A percentile compares a stretch with the other conserved stretches of the same genome.
phyloP scores from a whole-genome alignment of 176 grass and related monocot species.

The Rhynchospora breviuscula region DNA sequence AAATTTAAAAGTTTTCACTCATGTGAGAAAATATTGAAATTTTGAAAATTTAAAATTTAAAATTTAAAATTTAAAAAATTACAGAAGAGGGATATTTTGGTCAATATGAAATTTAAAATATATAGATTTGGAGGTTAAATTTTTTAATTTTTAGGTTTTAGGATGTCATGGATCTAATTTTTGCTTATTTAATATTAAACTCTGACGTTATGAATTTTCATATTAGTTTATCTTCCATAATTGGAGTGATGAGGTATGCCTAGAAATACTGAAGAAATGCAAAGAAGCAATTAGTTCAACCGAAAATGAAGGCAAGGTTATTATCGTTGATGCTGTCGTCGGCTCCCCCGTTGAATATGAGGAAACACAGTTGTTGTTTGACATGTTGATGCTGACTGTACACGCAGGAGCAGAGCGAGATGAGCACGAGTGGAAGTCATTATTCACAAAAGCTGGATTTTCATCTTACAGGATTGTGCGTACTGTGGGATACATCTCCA shows the following conservation, averaged over 20 bases:
- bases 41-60: no score
- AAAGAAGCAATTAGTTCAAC: slow-evolving; percentile 36
- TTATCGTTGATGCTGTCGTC: neutral
- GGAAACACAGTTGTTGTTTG: neutral
- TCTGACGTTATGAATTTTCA: neutral
- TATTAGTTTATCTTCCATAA: no score
- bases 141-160: no score
- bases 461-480: neutral
- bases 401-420: neutral
- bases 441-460: neutral
- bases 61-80: no score
- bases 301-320: slow-evolving; percentile 15
- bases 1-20: no score
- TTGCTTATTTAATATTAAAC: no score
- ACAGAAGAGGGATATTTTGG: no score
- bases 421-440: neutral
- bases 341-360: neutral
- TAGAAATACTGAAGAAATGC: slow-evolving; percentile 35
- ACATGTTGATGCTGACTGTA: neutral
- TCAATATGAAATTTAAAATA: no score
- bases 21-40: no score
- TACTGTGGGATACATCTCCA: neutral
- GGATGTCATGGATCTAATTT: no score
- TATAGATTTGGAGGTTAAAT: no score
- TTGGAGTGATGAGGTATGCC: slow-evolving; percentile 34